These are phyloP conservation scores for Thelonectria olida DNA, from an alignment of 2,329 filamentous ascomycete genomes.

Conservation along the genomic window DNA sequence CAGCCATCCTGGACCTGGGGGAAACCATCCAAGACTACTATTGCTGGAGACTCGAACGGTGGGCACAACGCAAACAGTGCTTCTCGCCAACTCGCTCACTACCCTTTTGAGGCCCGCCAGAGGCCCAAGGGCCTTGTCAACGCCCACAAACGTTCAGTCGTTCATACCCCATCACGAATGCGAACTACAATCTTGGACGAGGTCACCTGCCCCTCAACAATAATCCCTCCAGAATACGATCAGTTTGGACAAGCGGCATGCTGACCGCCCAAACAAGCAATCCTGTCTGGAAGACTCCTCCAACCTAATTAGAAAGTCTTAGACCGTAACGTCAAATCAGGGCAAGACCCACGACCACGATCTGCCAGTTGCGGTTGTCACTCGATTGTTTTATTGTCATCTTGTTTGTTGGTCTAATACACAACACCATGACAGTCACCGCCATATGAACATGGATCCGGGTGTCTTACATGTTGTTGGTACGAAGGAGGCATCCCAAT, in stretches of 20 bases:
- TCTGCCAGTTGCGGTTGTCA: constrained; percentile 28
- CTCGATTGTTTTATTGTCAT: not conserved
- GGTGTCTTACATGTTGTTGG: not conserved
- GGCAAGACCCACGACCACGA: constrained; percentile 7
- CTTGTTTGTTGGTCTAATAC: not conserved
- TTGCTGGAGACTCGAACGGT: not conserved
- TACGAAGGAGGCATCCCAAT: not conserved
- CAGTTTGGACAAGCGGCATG: constrained; percentile 18
- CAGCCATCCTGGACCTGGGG: not conserved
- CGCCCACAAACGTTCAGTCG: not conserved
- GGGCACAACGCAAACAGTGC: not conserved
- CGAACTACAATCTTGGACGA: constrained; percentile 31
- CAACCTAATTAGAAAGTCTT: not conserved
- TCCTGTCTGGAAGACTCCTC: constrained; percentile 8
- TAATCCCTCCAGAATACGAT: constrained; percentile 26
- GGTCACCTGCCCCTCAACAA: constrained; percentile 35
- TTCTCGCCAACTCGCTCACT: too few relatives aligned
- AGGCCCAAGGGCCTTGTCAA: constrained; percentile 24
- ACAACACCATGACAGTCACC: not conserved
- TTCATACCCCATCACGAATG: constrained; percentile 23
- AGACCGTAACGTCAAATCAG: constrained; percentile 16
- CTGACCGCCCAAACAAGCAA: constrained; percentile 37
- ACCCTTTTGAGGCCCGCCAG: constrained; percentile 28
- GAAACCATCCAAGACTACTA: not conserved
- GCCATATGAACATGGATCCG: constrained; percentile 3